Evolutionary conservation across 164 flowering plant species (phyloP), one percentile per base, ranked within the genome.

Genomic region (Stephania yunnanensis): DNA sequence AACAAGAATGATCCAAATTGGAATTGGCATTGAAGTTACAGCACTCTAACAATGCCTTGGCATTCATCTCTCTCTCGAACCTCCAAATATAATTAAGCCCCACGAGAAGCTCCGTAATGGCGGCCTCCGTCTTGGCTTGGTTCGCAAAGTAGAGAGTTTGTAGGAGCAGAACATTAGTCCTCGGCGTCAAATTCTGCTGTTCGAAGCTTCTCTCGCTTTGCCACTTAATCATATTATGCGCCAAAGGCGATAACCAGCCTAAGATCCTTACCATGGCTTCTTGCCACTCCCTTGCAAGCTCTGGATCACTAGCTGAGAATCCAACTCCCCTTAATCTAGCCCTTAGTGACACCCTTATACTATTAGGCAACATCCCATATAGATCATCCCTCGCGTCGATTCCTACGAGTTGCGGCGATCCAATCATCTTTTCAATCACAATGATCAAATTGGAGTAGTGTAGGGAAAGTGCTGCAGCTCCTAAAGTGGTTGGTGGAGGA

Each of bases 81-180:
- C 99, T 91, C 93, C 99, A 95, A 48, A 95, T 88, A 70, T 93
- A 95, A 79, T 95, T 95, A 77, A 95, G 73, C 6, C 99, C 99
- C 74, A 93, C 99, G 3, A 95, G 83, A 53, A 95, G 82, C 83
- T 95, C 99, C 1, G 97, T 87, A 29, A 95, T 92, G 81, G 97
- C 99, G 9, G 97, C 99, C 79, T 95, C 99, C 0, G 96, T 80
- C 82, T 95, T 95, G 45, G 82, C 86, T 84, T 85, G 89, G 77
- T 92, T 88, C 0, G 99, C 99, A 68, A 95, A 95, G 58, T 72
- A 84, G 0, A 95, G 78, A 0, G 99, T 95, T 75, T 95, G 98
- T 20, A 95, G 72, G 3, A 95, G 82, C 70, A 93, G 80, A 20
- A 93, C 94, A 72, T 84, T 88, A 0, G 88, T 89, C 67, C 81